These are phyloP conservation scores for Salvia rosmarinus DNA, from an alignment of 257 asterid genomes.

Conservation along the genomic window DNA sequence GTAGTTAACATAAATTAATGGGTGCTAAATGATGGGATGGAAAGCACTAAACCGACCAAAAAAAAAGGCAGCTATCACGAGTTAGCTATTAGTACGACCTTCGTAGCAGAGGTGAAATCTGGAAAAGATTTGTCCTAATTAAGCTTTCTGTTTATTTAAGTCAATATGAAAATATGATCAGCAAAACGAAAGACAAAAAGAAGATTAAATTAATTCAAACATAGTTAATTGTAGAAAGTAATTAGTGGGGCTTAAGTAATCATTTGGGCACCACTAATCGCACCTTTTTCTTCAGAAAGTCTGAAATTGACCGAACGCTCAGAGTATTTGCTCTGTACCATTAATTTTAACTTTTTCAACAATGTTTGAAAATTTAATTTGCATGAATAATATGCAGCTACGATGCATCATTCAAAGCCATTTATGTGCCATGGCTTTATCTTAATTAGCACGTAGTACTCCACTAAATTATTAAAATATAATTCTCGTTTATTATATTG, in stretches of 20 bases:
- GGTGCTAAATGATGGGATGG: constrained; percentile 16
- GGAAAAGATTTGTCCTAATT: not conserved
- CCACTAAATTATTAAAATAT: too few relatives aligned
- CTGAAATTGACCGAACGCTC: constrained; percentile 23
- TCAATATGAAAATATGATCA: not conserved
- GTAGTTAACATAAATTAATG: not conserved
- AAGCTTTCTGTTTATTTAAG: not conserved
- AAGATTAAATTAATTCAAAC: not conserved
- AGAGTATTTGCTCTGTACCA: constrained; percentile 7
- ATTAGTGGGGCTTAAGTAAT: constrained; percentile 16
- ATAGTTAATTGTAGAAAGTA: not conserved
- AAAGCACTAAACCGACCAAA: constrained; percentile 26
- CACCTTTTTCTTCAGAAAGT: not conserved
- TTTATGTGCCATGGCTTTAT: too few relatives aligned
- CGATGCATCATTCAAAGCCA: too few relatives aligned
- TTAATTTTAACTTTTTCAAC: not conserved
- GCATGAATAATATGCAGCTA: too few relatives aligned
- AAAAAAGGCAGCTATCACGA: not conserved
- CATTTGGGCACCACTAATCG: constrained; percentile 28
- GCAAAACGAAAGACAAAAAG: not conserved
- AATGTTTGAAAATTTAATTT: not conserved
- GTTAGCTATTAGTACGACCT: not conserved
- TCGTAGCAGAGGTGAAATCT: constrained; percentile 7
- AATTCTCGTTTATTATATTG: too few relatives aligned
- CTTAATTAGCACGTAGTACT: too few relatives aligned